These are phyloP conservation scores for Litsea cubeba DNA, from an alignment of 164 flowering plant species.

Conservation along the genomic window DNA sequence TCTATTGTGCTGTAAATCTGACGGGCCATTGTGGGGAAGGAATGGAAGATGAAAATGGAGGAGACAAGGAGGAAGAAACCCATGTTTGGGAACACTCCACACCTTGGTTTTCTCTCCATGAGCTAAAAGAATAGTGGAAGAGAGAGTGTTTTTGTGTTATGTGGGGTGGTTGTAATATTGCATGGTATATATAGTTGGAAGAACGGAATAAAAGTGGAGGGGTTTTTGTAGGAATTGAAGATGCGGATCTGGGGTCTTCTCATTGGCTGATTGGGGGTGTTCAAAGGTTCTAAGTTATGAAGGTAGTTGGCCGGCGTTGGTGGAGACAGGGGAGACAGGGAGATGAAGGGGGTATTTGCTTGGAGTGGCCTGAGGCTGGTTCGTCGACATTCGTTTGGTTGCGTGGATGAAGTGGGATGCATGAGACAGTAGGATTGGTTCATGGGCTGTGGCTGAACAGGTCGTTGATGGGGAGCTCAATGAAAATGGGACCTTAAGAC, in stretches of 20 bases:
- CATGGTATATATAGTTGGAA: too few relatives aligned
- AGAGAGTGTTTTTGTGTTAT: background rate
- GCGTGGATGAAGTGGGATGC: background rate
- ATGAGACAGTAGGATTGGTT: background rate
- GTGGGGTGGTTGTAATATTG: background rate
- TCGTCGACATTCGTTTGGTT: background rate
- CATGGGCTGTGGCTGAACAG: too few relatives aligned
- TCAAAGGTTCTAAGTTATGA: too few relatives aligned
- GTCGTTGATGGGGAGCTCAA: too few relatives aligned
- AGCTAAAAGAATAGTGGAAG: conserved; percentile 1
- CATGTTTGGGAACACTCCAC: conserved; percentile 9
- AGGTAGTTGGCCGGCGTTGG: background rate
- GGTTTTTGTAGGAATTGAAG: background rate
- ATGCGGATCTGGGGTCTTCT: background rate
- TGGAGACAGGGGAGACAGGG: background rate
- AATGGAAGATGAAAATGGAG: conserved; percentile 5
- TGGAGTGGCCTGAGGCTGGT: background rate
- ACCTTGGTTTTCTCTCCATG: background rate
- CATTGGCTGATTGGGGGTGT: background rate
- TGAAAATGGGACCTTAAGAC: too few relatives aligned
- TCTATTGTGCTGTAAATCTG: background rate
- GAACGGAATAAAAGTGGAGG: background rate
- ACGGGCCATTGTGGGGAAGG: background rate
- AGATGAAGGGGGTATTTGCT: background rate
- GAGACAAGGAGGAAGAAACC: conserved; percentile 7